Evolutionary conservation across 2,329 filamentous ascomycete species (phyloP).

Genomic region (Didymella segeticola): DNA sequence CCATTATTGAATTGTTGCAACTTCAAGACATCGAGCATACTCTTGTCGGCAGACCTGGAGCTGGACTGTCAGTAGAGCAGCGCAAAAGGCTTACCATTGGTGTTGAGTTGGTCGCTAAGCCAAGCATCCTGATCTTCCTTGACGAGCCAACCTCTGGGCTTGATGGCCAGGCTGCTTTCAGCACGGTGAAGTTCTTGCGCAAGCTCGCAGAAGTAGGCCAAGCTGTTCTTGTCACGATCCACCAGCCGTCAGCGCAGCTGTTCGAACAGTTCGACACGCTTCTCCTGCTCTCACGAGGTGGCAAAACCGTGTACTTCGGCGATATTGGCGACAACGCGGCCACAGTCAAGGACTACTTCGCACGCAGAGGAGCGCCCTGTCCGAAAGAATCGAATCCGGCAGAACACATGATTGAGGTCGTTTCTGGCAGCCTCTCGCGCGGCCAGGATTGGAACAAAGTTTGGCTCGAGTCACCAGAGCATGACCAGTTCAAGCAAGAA

Average conservation of each 20-base stretch:
- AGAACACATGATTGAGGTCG: slow-evolving; percentile 83
- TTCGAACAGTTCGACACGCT: slow-evolving; percentile 85
- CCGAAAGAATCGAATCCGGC: slow-evolving; percentile 58
- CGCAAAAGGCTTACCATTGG: slow-evolving; percentile 58
- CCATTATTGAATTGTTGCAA: slow-evolving; percentile 36
- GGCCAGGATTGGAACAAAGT: slow-evolving; percentile 47
- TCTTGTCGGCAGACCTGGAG: slow-evolving; percentile 31
- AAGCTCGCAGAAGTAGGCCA: slow-evolving; percentile 76
- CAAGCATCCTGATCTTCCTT: slow-evolving; percentile 73
- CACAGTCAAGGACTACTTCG: slow-evolving; percentile 65
- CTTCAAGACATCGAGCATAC: slow-evolving; percentile 37
- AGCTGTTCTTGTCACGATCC: slow-evolving; percentile 84
- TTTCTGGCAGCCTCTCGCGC: slow-evolving; percentile 44
- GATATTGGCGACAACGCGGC: slow-evolving; percentile 75
- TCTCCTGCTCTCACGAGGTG: slow-evolving; percentile 75
- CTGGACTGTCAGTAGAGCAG: slow-evolving; percentile 57
- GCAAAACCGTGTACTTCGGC: slow-evolving; percentile 81
- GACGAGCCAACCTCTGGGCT: slow-evolving; percentile 78
- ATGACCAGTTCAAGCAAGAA: slow-evolving; percentile 43
- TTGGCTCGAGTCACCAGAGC: slow-evolving; percentile 47
- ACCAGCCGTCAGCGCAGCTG: slow-evolving; percentile 80
- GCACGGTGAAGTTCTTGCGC: slow-evolving; percentile 73
- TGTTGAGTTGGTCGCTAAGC: slow-evolving; percentile 65
- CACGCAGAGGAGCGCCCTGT: slow-evolving; percentile 60
- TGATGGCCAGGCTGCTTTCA: slow-evolving; percentile 71